These are phyloP conservation scores for Lachnellula willkommii DNA, from an alignment of 2,329 filamentous ascomycete species.

Conservation along the genomic window DNA sequence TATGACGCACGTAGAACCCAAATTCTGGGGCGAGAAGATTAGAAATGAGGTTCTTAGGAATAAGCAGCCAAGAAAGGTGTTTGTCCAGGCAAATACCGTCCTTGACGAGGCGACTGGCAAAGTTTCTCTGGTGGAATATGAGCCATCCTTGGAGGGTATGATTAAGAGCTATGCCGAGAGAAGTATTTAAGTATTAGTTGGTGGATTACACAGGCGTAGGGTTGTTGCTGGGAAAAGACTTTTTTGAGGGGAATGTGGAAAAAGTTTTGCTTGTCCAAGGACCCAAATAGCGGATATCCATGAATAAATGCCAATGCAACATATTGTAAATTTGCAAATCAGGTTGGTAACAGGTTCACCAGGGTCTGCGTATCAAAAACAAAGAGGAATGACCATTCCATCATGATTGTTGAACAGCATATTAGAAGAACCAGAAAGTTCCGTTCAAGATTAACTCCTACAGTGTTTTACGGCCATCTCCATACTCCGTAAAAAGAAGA, in stretches of 20 bases:
- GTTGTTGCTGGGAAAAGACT: not conserved
- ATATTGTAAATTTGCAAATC: no score
- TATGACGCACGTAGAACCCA: constrained; percentile 74
- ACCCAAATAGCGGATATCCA: not conserved
- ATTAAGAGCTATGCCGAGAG: constrained; percentile 75
- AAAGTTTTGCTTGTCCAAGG: not conserved
- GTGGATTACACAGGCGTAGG: not conserved
- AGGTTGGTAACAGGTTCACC: no score
- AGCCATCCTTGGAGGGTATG: constrained; percentile 73
- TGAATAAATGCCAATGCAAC: not conserved
- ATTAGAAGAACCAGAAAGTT: no score
- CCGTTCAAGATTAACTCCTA: no score
- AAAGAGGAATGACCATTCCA: no score
- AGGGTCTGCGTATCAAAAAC: no score
- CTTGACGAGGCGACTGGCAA: constrained; percentile 62
- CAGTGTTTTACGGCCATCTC: no score
- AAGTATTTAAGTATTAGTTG: constrained; percentile 13
- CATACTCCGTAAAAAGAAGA: no score
- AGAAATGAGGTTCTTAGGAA: constrained; percentile 69
- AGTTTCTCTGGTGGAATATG: constrained; percentile 79
- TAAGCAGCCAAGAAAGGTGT: constrained; percentile 82
- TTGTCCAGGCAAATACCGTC: constrained; percentile 88
- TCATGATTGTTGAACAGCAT: no score
- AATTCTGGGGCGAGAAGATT: constrained; percentile 79
- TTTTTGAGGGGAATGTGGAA: not conserved